These are phyloP conservation scores for Coemansia brasiliensis DNA, from an alignment of 192 early-diverging fungal genomes.

Conservation along the genomic window DNA sequence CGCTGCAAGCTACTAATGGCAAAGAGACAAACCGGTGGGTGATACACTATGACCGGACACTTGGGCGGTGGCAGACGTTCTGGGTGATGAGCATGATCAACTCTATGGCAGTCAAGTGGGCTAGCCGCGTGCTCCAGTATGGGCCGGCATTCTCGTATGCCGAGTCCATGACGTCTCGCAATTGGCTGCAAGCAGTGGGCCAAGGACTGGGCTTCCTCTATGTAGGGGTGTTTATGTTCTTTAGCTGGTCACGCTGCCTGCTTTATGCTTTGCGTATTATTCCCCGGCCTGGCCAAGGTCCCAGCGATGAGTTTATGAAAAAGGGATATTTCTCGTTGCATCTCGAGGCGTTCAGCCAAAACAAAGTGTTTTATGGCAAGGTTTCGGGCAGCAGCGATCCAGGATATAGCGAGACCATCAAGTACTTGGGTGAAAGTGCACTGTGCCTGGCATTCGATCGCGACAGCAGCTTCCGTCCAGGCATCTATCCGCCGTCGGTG, in stretches of 20 bases:
- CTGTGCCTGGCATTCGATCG: constrained; percentile 68
- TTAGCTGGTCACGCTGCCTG: constrained; percentile 52
- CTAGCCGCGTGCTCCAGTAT: constrained; percentile 41
- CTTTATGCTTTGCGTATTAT: constrained; percentile 56
- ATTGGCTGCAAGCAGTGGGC: constrained; percentile 48
- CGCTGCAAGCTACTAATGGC: neutral
- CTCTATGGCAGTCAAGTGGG: constrained; percentile 22
- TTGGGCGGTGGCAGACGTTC: constrained; percentile 53
- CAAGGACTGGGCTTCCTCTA: constrained; percentile 48
- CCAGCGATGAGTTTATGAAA: constrained; percentile 61
- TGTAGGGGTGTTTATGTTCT: constrained; percentile 30
- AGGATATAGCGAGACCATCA: constrained; percentile 80
- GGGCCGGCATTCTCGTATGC: constrained; percentile 61
- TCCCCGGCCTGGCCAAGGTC: constrained; percentile 71
- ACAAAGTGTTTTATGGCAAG: constrained; percentile 37
- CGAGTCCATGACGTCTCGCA: constrained; percentile 61
- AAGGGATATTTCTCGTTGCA: constrained; percentile 46
- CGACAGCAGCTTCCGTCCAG: constrained; percentile 58
- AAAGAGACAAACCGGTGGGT: constrained; percentile 14
- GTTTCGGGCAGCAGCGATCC: constrained; percentile 64
- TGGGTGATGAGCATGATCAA: constrained; percentile 52
- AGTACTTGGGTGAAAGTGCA: constrained; percentile 77
- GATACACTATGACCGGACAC: constrained; percentile 43
- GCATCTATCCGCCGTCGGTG: constrained; percentile 76
- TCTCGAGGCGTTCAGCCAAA: constrained; percentile 34